Evolutionary conservation across 2,329 filamentous ascomycete genomes (phyloP), one percentile per base, ranked within the genome.

Genomic region (Anisogramma anomala): DNA sequence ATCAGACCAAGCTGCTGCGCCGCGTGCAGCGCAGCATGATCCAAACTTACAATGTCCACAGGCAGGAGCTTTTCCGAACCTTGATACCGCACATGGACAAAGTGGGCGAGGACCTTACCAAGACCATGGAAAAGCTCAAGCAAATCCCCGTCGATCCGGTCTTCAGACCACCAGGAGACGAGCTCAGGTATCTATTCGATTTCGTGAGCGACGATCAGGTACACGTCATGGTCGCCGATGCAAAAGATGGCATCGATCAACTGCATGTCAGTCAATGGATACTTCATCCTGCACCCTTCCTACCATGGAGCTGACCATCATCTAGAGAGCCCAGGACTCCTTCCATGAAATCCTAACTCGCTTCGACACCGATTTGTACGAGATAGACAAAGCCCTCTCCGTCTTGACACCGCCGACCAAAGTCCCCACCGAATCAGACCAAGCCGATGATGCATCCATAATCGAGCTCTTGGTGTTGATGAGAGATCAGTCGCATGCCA

Each of bases 201-300:
- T 88, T 88, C 60, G 77, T 88, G 34, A 82, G 88, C 52, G 82
- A 83, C 55, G 66, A 72, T 9, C 75, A 73, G 48, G 82, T 88
- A 5, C 69, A 80, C 43, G 67, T 65, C 10, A 72, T 87, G 59
- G 68, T 77, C 30, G 68, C 79, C 45, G 72, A 74, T 4, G 66
- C 88, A 51, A 83, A 84, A 54, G 71, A 70, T 42, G 81, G 79
- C 53, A 83, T 89, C 45, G 74, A 77, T 49, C 74, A 81, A 46
- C 68, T 84, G 42, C 80, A 83, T 64, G 77, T 79, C 52, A 39
- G 26, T 9, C 36, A 26, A 9, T 25, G 6, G 17, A 18, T 22
- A 7, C 19, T n/a, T 18, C 32, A 2, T 18, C 13, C 10, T 6
- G 4, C 34, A 7, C n/a, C 13, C 20, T 39, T 15, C 17, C 15